Evolutionary conservation across 177 flowering plant genomes (phyloP).

Genomic region (Vitis hybrid): DNA sequence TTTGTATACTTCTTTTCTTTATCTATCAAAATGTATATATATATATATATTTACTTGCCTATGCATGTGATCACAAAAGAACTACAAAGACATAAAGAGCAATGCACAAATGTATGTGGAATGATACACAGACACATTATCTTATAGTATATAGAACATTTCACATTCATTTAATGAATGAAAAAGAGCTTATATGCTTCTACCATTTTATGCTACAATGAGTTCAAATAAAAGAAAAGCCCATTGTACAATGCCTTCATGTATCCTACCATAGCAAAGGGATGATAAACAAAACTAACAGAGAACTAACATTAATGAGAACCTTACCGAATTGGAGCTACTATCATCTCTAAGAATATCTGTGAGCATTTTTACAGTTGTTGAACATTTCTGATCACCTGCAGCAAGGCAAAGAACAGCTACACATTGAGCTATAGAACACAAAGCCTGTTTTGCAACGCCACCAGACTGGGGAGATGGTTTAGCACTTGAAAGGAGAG

Average conservation of each 20-base stretch:
- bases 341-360: slow-evolving; percentile 77
- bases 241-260: not conserved
- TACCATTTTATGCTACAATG: no score
- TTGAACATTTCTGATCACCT: slow-evolving; percentile 82
- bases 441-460: slow-evolving; percentile 88
- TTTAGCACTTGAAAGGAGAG: slow-evolving; percentile 93
- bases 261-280: not conserved
- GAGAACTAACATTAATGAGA: not conserved
- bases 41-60: no score
- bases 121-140: no score
- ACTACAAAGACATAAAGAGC: no score
- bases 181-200: no score
- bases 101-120: no score
- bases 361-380: slow-evolving; percentile 88
- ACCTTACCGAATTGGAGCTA: slow-evolving; percentile 69
- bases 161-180: no score
- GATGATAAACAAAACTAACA: not conserved
- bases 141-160: no score
- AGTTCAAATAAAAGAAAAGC: not conserved
- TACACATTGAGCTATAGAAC: slow-evolving; percentile 94
- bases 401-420: slow-evolving; percentile 99
- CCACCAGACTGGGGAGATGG: slow-evolving; percentile 90
- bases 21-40: no score
- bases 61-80: no score
- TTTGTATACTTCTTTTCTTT: no score